A percentile compares a stretch with the other conserved stretches of the same genome.
Evolutionary conservation across 352 stramenopile species (phyloP).

Genomic region (Globisporangium heterothallicum): DNA sequence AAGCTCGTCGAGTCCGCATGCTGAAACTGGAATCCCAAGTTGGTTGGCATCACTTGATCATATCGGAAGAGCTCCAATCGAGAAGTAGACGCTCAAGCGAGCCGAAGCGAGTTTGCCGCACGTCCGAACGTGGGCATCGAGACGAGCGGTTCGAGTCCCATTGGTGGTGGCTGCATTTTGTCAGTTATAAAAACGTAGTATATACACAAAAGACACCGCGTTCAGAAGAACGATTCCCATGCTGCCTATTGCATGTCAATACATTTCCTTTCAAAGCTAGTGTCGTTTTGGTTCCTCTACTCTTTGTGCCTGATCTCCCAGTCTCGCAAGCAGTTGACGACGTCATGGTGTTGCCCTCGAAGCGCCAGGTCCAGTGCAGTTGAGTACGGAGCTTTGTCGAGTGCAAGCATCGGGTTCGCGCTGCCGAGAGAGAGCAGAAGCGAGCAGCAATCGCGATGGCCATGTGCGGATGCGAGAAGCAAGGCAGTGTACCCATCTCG

Average conservation of each 20-base stretch:
- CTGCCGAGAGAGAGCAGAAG: slow-evolving; percentile 7
- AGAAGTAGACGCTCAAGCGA: too few relatives aligned
- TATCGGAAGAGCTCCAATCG: slow-evolving; percentile 9
- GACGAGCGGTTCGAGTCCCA: too few relatives aligned
- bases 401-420: slow-evolving; percentile 9
- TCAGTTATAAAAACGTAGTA: background rate
- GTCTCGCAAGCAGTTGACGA: slow-evolving; percentile 6
- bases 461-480: slow-evolving; percentile 7
- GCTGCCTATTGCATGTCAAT: background rate
- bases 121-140: too few relatives aligned
- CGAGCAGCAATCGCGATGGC: slow-evolving; percentile 6
- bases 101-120: too few relatives aligned
- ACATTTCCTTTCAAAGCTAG: background rate
- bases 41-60: too few relatives aligned
- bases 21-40: too few relatives aligned
- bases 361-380: slow-evolving; percentile 16
- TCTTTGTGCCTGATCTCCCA: background rate
- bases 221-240: background rate
- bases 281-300: background rate
- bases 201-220: background rate
- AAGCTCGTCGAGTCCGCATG: too few relatives aligned
- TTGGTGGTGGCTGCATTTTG: too few relatives aligned
- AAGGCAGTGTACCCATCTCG: slow-evolving; percentile 14
- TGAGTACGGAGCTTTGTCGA: slow-evolving; percentile 9
- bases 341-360: slow-evolving; percentile 6